Percentiles rank a stretch among this genome's conserved stretches.
phyloP scores from a whole-genome alignment of 352 stramenopile genomes.

The Globisporangium nagaii region DNA sequence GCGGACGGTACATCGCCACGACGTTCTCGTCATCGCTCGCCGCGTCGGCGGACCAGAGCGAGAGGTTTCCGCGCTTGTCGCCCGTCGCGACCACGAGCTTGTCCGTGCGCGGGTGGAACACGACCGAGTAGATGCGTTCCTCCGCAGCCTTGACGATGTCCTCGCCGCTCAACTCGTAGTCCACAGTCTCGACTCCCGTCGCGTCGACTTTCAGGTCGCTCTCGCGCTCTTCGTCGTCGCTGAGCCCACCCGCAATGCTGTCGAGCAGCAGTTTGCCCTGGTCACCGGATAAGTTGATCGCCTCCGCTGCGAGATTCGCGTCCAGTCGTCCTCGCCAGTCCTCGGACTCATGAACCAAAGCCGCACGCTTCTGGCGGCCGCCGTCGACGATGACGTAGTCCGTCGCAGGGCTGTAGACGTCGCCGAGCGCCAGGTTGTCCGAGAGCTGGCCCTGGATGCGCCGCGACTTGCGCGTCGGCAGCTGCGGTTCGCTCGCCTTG shows the following conservation, averaged over 20 bases:
- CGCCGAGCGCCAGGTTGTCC: slow-evolving; percentile 26
- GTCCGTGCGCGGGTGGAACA: slow-evolving; percentile 63
- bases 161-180: slow-evolving; percentile 35
- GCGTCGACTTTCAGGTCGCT: slow-evolving; percentile 36
- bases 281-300: slow-evolving; percentile 26
- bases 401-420: slow-evolving; percentile 1
- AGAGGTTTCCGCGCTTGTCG: slow-evolving; percentile 73
- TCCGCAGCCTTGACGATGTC: slow-evolving; percentile 74
- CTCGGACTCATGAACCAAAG: neutral
- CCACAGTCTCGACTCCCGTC: slow-evolving; percentile 29
- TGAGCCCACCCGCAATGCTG: slow-evolving; percentile 21
- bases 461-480: slow-evolving; percentile 54
- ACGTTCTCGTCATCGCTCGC: slow-evolving; percentile 14
- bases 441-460: slow-evolving; percentile 54
- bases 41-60: slow-evolving; percentile 52
- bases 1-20: slow-evolving; percentile 63
- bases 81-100: slow-evolving; percentile 57
- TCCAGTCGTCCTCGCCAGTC: slow-evolving; percentile 13
- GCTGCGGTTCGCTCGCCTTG: slow-evolving; percentile 9
- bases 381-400: neutral
- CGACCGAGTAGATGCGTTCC: slow-evolving; percentile 73
- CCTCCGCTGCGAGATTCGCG: slow-evolving; percentile 19
- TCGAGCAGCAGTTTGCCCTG: slow-evolving; percentile 35
- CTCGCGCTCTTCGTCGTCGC: slow-evolving; percentile 21
- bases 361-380: neutral